These are phyloP conservation scores for Wolfiporia cocos DNA, from an alignment of 1,284 basidiomycete genomes.

Conservation along the genomic window DNA sequence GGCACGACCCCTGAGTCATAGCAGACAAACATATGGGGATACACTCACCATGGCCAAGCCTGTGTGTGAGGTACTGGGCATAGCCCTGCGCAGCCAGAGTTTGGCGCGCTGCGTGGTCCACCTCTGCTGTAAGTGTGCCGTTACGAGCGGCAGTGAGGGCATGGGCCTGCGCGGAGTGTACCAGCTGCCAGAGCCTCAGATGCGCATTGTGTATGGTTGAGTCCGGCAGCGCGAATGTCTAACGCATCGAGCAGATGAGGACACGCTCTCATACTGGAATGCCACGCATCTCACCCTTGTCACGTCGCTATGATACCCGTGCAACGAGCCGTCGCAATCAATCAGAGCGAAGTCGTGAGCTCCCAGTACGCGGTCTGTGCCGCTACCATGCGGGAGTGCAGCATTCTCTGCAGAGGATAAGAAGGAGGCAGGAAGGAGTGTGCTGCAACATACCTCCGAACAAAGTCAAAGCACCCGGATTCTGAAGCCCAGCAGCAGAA, in stretches of 20 bases:
- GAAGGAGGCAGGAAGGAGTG: background rate
- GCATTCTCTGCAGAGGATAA: constrained; percentile 57
- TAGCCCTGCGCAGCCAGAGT: constrained; percentile 43
- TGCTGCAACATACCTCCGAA: constrained; percentile 62
- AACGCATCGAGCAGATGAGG: too few relatives aligned
- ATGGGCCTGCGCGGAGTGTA: constrained; percentile 56
- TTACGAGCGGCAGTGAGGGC: constrained; percentile 46
- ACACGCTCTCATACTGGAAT: too few relatives aligned
- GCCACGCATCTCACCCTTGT: constrained; percentile 74
- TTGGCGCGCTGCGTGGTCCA: constrained; percentile 65
- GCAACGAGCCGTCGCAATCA: constrained; percentile 65
- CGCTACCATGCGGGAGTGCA: constrained; percentile 78
- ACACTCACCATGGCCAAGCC: constrained; percentile 73
- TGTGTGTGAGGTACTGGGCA: constrained; percentile 70
- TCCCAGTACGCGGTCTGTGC: constrained; percentile 56
- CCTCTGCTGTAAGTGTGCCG: constrained; percentile 44
- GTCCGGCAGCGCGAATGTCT: constrained; percentile 67
- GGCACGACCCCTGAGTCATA: too few relatives aligned
- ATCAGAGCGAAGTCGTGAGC: constrained; percentile 69
- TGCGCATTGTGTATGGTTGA: constrained; percentile 54
- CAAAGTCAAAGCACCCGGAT: constrained; percentile 57
- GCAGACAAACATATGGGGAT: too few relatives aligned
- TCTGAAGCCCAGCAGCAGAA: constrained; percentile 47
- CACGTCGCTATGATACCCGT: constrained; percentile 75
- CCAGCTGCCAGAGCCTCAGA: constrained; percentile 58